These are phyloP conservation scores for Nevesoporus exiguus DNA, from an alignment of 768 basidiomycete genomes.

Conservation along the genomic window DNA sequence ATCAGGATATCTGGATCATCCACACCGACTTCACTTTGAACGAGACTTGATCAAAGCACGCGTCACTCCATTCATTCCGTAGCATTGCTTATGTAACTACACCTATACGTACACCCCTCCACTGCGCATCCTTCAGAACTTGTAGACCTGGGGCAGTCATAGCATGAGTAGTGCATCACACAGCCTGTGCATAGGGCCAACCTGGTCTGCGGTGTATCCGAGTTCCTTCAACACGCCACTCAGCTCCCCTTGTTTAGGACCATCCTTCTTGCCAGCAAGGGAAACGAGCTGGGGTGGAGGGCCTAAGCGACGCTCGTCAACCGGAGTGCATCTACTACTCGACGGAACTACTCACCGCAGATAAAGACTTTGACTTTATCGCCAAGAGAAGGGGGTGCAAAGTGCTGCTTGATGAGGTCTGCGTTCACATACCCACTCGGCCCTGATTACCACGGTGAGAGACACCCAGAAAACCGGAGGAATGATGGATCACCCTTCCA, in stretches of 20 bases:
- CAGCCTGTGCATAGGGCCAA: constrained; percentile 26
- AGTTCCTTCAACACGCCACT: constrained; percentile 81
- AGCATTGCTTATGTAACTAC: constrained; percentile 29
- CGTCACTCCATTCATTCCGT: constrained; percentile 16
- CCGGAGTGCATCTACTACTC: not conserved
- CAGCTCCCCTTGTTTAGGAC: constrained; percentile 75
- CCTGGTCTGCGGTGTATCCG: constrained; percentile 85
- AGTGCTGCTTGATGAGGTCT: constrained; percentile 70
- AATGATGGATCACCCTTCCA: constrained; percentile 52
- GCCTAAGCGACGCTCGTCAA: constrained; percentile 34
- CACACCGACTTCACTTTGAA: not conserved
- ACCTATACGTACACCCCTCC: not conserved
- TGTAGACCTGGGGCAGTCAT: constrained; percentile 35
- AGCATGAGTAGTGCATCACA: not conserved
- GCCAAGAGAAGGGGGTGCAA: constrained; percentile 57
- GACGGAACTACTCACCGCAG: constrained; percentile 59
- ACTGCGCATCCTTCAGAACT: constrained; percentile 32
- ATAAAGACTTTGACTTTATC: constrained; percentile 88
- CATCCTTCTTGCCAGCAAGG: constrained; percentile 84
- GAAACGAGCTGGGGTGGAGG: constrained; percentile 89
- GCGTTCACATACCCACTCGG: constrained; percentile 70
- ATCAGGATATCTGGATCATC: constrained; percentile 21
- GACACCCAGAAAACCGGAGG: not conserved
- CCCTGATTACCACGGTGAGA: constrained; percentile 36
- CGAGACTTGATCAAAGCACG: constrained; percentile 22